Base-by-base conservation (phyloP, 2,329 filamentous ascomycete species). In the Dactylellina drechsleri region DNA sequence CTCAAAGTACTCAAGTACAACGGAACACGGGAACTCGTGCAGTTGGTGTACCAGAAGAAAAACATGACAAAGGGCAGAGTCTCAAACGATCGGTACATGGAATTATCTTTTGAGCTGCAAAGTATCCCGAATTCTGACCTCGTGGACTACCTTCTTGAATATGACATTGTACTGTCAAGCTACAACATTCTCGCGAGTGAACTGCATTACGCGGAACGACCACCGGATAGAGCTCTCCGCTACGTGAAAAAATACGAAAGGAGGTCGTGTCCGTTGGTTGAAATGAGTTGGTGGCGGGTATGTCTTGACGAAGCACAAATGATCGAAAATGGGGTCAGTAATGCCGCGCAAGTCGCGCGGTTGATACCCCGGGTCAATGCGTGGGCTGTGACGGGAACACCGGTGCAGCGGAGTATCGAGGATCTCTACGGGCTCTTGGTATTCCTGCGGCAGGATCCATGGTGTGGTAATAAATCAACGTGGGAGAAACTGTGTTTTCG, bases 321-420 rank as follows among this genome's bases (percentile, higher is more conserved):
- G 91, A 89, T 98, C 49, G 94, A 98, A 80, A 94, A 88, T 77
- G 92, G 93, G 40, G 89, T 96, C 2, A 93, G 89, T 78, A 90
- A 92, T 78, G 92, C 94, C 28, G 93, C 95, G 0, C 87, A 86
- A 54, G 89, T 97, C 13, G 93, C 93, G 41, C 88, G 89, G 47
- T 84, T 90, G 26, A 90, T 99, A 75, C 93, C 94, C 52, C 87
- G 95, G 28, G 83, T 91, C 77, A 93, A 97, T 82, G 90, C 92
- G 1, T 98, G 95, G 95, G 93, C 91, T 13, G 89, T 99, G 47
- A 94, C 92, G 0, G 95, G 92, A 49, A 99, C 95, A 0, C 95
- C 95, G 0, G 86, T 98, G 43, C 90, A 91, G 77, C 92, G 92
- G 77, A 87, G 92, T 76, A 86, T 94, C 36, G 82, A 83, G 16